Base-by-base conservation (phyloP, 768 basidiomycete genomes). In the Psilocybe cubensis region DNA sequence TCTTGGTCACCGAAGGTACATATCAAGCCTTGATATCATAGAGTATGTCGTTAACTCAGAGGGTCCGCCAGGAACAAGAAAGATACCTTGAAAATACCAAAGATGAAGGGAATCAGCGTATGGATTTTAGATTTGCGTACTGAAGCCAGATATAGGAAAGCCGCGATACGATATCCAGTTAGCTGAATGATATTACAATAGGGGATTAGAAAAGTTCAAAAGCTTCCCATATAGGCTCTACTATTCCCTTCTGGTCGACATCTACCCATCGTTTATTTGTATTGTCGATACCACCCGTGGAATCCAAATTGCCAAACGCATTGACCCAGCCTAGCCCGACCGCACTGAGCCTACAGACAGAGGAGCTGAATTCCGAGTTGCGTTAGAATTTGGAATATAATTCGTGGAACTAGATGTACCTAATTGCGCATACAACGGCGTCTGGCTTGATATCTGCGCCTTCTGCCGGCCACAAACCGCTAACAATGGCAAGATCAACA, bases 101-200 rank as follows among this genome's bases (percentile, higher is more conserved):
- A 28, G 86, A 89, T 53, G 72, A 78, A 60, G 86, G 87, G 23
- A 88, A 86, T 61, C 68, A 78, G 58, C 71, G 84, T 31, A 67
- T 88, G 57, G 84, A 88, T 62, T 88, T 87, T 72, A 74, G 84
- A 12, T 88, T 88, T 58, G 81, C 79, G 4, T 84, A 87, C 66
- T 86, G 66, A 71, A 23, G 10, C 33, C 4, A 17, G 21, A 17
- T 25, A 9, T 11, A 17, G 46, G 20, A 17, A 20, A 18, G 6
- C 5, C 6, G 46, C 14, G 7, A 44, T 44, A 7, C 18, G 41
- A 46, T 31, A 51, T 42, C 28, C 21, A 43, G 41, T 33, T 54
- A 53, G 40, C 43, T 42, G 10, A 31, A 53, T 12, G 14, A 53
- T 53, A 43, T 53, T 29, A 31, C 33, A 43, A 47, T n/a, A 28